Base-by-base conservation (phyloP, 208 protist species). In the Blastocrithidia nonstop region DNA sequence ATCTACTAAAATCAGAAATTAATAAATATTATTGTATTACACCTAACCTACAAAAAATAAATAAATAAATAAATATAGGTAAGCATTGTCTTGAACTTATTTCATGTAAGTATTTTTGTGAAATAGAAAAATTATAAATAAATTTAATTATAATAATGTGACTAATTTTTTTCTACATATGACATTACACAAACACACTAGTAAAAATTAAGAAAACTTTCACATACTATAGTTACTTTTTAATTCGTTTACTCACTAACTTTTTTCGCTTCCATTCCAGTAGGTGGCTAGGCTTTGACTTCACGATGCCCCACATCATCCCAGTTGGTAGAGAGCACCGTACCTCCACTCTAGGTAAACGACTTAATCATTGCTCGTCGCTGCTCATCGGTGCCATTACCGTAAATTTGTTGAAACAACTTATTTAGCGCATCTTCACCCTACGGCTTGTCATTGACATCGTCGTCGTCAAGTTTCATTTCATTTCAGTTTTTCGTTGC, bases 271-370 rank as follows among this genome's bases (percentile, higher is more conserved):
- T 94, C 85, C 83, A 95, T 94, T 16, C 89, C 89, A 19, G 71
- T 73, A 7, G 93, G 89, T 3, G 89, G 80, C 28, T 90, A 54
- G 22, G 57, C 54, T 16, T 78, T 61, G 8, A 96, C 88, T 41
- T 93, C 76, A 16, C 75, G 59, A 19, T 55, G 66, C 17, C 85
- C 83, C 8, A 97, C 88, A 36, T 97, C 94, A 2, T 82, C 71
- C 92, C 92, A 97, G 71, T 96, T 97, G 21, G 94, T 97, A 15
- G 84, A 95, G 40, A 97, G 70, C 32, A 97, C 92, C 17, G 94
- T 97, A 25, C 94, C 94, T 32, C 84, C 78, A 57, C 74, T 91
- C 57, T 97, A 91, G n/a, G 72, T 56, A 53, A 95, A 97, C 6
- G 88, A 95, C 51, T 97, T 97, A 48, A 94, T 93, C 93, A 97